Base-by-base conservation (phyloP, 805 yeast species). In the Saccharomycopsis fibuligera region DNA sequence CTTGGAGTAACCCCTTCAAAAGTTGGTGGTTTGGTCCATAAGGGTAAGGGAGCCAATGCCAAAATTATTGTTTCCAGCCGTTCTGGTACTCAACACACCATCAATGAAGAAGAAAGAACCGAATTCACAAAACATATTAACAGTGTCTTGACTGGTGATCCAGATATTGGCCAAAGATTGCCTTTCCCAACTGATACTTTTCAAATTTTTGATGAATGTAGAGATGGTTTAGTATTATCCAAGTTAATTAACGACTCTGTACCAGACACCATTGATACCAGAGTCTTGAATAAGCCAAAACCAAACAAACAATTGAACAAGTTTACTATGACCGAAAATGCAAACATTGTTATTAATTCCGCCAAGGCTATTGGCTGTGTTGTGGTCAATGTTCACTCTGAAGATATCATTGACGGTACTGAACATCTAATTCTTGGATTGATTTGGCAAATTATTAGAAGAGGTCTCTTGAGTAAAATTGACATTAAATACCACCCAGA, bases 361-460 rank as follows among this genome's bases (percentile, higher is more conserved):
- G 99, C 99, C 27, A 93, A 93, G 70, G 99, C 98, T 46, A 93
- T 93, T 68, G 99, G 99, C 19, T 91, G 97, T 74, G 86, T 93
- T 50, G 98, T 93, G 44, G 98, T 93, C 45, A 93, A 93, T 62
- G 98, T 93, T 44, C 98, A 91, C 59, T 86, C 97, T 14, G 96
- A 89, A 63, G 96, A 89, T 64, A 86, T 90, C 47, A 83, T 87
- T 54, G 97, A 89, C 60, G 97, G 97, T 58, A 90, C 86, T 59
- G 95, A 88, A 62, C 96, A 90, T 66, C 76, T 90, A 64, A 85
- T 90, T 50, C 69, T 91, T 56, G 98, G 98, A 48, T 73, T 90
- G 56, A 83, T 90, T 57, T 90, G 98, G 98, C 99, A 93, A 72
- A 86, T 93, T 60, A 93, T 93, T 58, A 83, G 99, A 70, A 83